Conservation (phyloP, 805 yeast species). For the Ogataea paradorogensis region DNA sequence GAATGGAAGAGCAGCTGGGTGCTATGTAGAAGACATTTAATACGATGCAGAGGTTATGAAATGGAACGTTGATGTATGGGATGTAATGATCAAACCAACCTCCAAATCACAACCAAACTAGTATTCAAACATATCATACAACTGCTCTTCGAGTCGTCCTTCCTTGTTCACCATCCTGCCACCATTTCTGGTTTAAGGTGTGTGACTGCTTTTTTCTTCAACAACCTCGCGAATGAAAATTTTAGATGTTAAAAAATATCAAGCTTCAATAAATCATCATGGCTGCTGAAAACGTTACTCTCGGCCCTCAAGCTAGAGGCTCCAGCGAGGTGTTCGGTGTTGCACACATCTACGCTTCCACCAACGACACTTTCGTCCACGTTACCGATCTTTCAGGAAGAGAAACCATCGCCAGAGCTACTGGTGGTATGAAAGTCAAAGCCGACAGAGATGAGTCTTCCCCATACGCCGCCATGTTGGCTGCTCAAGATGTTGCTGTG, state of each 20-base stretch:
- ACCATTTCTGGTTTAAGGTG: conserved; percentile 2
- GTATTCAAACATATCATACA: too few relatives aligned
- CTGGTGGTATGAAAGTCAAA: conserved; percentile 99
- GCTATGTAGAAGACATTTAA: not conserved
- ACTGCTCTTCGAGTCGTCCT: not conserved
- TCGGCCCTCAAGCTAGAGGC: conserved; percentile 91
- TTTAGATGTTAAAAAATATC: conserved; percentile 17
- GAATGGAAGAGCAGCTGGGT: too few relatives aligned
- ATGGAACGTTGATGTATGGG: too few relatives aligned
- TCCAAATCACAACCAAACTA: not conserved
- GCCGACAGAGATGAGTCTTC: conserved; percentile 99
- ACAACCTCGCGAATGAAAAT: conserved; percentile 12
- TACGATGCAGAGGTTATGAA: too few relatives aligned
- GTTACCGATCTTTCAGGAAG: conserved; percentile 99
- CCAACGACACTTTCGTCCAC: conserved; percentile 99
- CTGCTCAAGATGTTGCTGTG: conserved; percentile 99
- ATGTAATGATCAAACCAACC: too few relatives aligned
- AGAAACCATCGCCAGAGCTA: conserved; percentile 99
- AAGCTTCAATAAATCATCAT: conserved; percentile 11
- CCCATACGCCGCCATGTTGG: conserved; percentile 99
- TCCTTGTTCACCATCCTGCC: not conserved
- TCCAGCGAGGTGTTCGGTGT: conserved; percentile 99
- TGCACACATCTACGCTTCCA: conserved; percentile 99
- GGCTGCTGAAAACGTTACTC: conserved; percentile 50
- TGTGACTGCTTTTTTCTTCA: conserved; percentile 9